Evolutionary conservation across 495 filamentous ascomycete species (phyloP).

Genomic region (Clavariopsis aquatica): DNA sequence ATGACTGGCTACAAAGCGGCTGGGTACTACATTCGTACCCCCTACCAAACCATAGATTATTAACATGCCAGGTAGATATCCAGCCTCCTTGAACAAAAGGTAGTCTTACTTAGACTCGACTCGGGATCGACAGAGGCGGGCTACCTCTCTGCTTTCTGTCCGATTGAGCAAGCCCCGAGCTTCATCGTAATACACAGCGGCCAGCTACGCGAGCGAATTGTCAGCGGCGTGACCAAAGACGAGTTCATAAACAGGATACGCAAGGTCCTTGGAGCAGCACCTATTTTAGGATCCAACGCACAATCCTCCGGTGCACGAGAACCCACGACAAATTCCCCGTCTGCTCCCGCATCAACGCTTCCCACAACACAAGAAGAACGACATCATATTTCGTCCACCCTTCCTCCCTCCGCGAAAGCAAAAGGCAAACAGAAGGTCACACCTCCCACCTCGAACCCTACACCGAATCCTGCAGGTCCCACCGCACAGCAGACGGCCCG

Average conservation of each 20-base stretch:
- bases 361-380: constrained; percentile 6
- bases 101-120: constrained; percentile 67
- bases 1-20: constrained; percentile 65
- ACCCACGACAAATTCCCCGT: not conserved
- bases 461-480: constrained; percentile 23
- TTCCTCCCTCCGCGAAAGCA: constrained; percentile 29
- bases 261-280: constrained; percentile 19
- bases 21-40: constrained; percentile 50
- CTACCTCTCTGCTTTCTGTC: constrained; percentile 78
- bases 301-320: not conserved
- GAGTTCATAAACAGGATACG: constrained; percentile 34
- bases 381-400: constrained; percentile 6
- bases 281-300: constrained; percentile 4
- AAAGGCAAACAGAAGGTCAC: constrained; percentile 37
- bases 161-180: constrained; percentile 69
- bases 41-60: not conserved
- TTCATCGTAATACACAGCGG: constrained; percentile 67
- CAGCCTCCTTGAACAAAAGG: constrained; percentile 55
- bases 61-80: constrained; percentile 41
- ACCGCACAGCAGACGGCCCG: constrained; percentile 36
- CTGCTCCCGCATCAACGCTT: constrained; percentile 4
- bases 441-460: constrained; percentile 30
- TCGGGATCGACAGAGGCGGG: constrained; percentile 75
- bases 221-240: constrained; percentile 23
- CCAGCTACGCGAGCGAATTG: constrained; percentile 33